Percentiles rank a stretch among this genome's conserved stretches.
phyloP scores from a whole-genome alignment of 1,284 basidiomycete genomes.

The Volvariella surrecta region DNA sequence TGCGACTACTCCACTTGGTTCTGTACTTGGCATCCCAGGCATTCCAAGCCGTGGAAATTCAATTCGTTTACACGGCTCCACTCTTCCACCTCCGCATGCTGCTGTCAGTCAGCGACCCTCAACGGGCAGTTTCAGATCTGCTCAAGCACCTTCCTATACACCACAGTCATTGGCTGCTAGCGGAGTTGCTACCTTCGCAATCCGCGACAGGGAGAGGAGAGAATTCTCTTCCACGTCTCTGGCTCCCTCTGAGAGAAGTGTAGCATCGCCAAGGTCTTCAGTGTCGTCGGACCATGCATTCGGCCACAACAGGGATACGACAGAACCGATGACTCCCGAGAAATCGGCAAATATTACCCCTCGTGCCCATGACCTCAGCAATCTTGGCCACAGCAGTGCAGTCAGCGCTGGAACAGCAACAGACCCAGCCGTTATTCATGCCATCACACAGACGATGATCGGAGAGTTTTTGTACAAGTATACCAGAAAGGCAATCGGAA shows the following conservation, averaged over 20 bases:
- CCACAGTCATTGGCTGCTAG: too few species aligned
- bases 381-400: constrained; percentile 11
- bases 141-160: constrained; percentile 13
- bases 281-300: constrained; percentile 66
- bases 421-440: constrained; percentile 85
- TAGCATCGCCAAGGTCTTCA: constrained; percentile 65
- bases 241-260: constrained; percentile 46
- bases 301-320: constrained; percentile 21
- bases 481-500: constrained; percentile 85
- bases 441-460: constrained; percentile 99
- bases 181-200: too few species aligned
- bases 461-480: constrained; percentile 99
- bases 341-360: constrained; percentile 33
- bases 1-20: constrained; percentile 75
- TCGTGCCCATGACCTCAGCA: constrained; percentile 13
- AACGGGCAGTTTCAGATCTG: constrained; percentile 73
- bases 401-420: constrained; percentile 34
- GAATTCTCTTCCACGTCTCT: constrained; percentile 61
- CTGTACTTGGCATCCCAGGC: constrained; percentile 51
- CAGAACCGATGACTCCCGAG: constrained; percentile 30
- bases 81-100: constrained; percentile 59
- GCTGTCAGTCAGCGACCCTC: constrained; percentile 67
- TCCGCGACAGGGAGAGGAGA: constrained; percentile 18
- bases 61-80: constrained; percentile 51
- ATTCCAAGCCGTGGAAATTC: constrained; percentile 31